Conservation (phyloP, 352 stramenopile species). For the Phytophthora citricola region DNA sequence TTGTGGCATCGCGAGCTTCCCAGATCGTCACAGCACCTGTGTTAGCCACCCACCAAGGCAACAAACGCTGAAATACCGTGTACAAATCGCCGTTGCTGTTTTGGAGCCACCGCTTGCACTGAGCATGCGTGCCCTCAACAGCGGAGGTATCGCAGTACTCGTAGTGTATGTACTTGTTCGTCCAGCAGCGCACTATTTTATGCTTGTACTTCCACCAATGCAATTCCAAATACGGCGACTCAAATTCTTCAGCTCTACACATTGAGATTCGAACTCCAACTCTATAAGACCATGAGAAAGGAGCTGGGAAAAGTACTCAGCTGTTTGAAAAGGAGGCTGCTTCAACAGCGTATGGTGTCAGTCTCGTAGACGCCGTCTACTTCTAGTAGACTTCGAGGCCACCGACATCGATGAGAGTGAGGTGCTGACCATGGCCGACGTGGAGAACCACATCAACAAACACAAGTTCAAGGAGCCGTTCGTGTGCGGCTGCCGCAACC, state of each 20-base stretch:
- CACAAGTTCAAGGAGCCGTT: conserved; percentile 98
- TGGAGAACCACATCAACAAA: conserved; percentile 98
- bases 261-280: no score
- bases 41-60: neutral
- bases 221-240: neutral
- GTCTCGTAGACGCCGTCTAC: no score
- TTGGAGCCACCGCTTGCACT: neutral
- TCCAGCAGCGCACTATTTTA: neutral
- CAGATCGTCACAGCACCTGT: neutral
- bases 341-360: no score
- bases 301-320: no score
- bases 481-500: conserved; percentile 98
- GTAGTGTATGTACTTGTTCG: neutral
- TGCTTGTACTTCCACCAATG: neutral
- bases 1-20: neutral
- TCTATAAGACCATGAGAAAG: no score
- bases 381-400: conserved; percentile 76
- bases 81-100: neutral
- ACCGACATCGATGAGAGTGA: conserved; percentile 99
- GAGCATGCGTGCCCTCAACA: neutral
- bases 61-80: neutral
- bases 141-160: neutral
- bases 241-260: no score
- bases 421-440: conserved; percentile 98
- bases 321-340: no score